phyloP scores from a whole-genome alignment of 768 basidiomycete species.

The Auriscalpium orientale region DNA sequence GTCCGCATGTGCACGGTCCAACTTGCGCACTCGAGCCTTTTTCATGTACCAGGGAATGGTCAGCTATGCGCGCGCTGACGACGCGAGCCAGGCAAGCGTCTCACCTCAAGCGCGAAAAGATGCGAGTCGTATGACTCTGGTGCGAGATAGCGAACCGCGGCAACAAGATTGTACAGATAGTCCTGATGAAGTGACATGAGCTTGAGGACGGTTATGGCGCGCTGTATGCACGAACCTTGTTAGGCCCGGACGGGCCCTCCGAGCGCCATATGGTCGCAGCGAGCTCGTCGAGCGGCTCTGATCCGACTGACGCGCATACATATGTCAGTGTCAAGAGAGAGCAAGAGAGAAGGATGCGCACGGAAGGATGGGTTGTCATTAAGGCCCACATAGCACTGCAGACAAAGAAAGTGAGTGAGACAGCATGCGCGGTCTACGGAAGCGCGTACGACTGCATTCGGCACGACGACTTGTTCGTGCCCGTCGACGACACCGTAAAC shows the following conservation, averaged over 20 bases:
- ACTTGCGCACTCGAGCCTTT: slow-evolving; percentile 8
- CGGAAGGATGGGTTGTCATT: slow-evolving; percentile 86
- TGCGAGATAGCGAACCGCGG: slow-evolving; percentile 65
- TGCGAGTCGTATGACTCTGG: slow-evolving; percentile 72
- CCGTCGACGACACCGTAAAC: slow-evolving; percentile 56
- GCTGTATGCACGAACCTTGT: slow-evolving; percentile 54
- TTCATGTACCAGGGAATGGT: background rate
- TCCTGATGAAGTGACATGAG: slow-evolving; percentile 35
- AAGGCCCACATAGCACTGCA: slow-evolving; percentile 79
- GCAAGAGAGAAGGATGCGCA: slow-evolving; percentile 26
- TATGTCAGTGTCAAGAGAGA: background rate
- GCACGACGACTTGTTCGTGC: slow-evolving; percentile 46
- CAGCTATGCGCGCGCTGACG: background rate
- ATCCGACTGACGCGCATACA: slow-evolving; percentile 50
- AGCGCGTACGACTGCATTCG: slow-evolving; percentile 36
- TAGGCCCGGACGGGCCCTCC: slow-evolving; percentile 81
- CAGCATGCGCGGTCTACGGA: slow-evolving; percentile 34
- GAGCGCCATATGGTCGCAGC: slow-evolving; percentile 66
- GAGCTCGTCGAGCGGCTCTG: slow-evolving; percentile 65
- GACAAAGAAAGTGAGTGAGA: background rate
- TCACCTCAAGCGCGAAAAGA: slow-evolving; percentile 68
- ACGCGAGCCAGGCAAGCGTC: slow-evolving; percentile 6
- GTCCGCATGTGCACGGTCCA: background rate
- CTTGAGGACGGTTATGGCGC: background rate
- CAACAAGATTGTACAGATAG: slow-evolving; percentile 74